Conservation (phyloP, 345 rosid species). For the Gossypium australe region DNA sequence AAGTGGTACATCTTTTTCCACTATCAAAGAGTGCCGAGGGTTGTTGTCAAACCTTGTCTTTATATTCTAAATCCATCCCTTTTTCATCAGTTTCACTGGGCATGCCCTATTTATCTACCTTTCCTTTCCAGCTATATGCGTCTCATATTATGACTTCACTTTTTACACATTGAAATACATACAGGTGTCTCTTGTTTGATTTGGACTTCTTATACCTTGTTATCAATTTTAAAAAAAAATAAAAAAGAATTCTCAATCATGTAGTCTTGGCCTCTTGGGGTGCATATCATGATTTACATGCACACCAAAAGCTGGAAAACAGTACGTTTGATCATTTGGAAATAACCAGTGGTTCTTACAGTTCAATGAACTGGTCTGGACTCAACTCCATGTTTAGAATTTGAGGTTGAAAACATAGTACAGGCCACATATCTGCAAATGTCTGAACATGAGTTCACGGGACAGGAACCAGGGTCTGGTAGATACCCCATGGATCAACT, state of each 20-base stretch:
- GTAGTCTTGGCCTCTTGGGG: neutral
- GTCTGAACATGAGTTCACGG: neutral
- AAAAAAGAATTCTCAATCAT: neutral
- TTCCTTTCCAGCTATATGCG: neutral
- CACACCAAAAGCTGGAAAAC: neutral
- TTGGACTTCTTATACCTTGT: no score
- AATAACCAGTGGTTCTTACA: neutral
- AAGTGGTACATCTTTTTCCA: neutral
- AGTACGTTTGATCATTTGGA: neutral
- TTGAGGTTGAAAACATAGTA: neutral
- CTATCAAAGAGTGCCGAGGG: neutral
- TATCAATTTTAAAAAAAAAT: neutral
- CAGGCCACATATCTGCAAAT: neutral
- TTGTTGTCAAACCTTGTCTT: constrained; percentile 1
- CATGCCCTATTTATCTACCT: neutral
- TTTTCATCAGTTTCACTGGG: neutral
- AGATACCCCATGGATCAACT: neutral
- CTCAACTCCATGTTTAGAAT: neutral
- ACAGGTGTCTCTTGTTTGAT: neutral
- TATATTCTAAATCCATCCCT: neutral
- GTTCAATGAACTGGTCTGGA: neutral
- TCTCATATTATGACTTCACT: neutral
- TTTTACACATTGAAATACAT: neutral
- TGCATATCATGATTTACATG: neutral
- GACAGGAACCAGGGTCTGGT: neutral